Base-by-base conservation (phyloP, 192 early-diverging fungal species). In the Phlyctochytrium planicorne region DNA sequence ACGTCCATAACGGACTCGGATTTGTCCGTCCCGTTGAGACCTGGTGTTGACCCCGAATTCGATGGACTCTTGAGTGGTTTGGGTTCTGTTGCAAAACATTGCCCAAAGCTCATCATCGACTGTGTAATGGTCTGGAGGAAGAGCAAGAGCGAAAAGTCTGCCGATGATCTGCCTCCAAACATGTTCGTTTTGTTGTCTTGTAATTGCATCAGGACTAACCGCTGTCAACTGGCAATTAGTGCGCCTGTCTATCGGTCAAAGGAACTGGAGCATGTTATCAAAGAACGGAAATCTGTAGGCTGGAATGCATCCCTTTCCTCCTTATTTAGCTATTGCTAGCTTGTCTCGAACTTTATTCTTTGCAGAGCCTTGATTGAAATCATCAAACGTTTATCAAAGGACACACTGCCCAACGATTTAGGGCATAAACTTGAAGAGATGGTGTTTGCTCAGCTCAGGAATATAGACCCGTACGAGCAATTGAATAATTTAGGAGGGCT, bases 391-490 rank as follows among this genome's bases (percentile, higher is more conserved):
- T 78, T 97, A 2, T 85, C 87, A 53, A 75, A 85, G 20, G 85
- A 88, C 36, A 82, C 87, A 14, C 63, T 98, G 24, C 87, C 89
- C 12, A 88, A 93, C 50, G 90, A 93, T 40, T 76, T 95, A 3
- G 96, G 93, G 0, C 87, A 85, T 33, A 89, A 91, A 59, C 74
- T 98, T 29, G 97, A 99, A 78, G 93, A 96, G 71, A 88, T 96
- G 36, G 89, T 94, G 23, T 98, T 99, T 75, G 87, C 82, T 30
- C 96, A 97, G 70, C 75, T 99, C 30, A 86, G 86, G 63, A 90
- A 90, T 52, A 84, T 89, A 23, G 92, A 96, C 69, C 91, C 94
- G 91, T 93, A 83, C 83, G 85, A 34, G 29, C 3, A 50, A 30
- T 68, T 67, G 63, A 20, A 23, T n/a, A 2, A 32, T 34, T 52